These are phyloP conservation scores for Botryosphaeria dothidea DNA, from an alignment of 2,329 filamentous ascomycete species.

Conservation along the genomic window DNA sequence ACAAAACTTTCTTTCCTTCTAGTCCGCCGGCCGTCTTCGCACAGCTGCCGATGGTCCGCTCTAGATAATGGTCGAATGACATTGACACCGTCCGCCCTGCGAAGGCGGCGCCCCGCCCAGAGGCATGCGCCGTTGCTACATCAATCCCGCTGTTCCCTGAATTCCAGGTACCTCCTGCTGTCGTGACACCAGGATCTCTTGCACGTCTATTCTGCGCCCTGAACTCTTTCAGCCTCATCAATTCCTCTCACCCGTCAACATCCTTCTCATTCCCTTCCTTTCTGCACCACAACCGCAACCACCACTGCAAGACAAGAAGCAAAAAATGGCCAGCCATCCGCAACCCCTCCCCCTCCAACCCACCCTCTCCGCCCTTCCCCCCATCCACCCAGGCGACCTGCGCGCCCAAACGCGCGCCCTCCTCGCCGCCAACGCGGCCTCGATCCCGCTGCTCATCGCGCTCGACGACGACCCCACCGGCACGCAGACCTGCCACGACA, in stretches of 20 bases:
- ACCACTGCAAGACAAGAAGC: not conserved
- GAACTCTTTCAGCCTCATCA: not conserved
- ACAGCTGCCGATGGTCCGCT: not conserved
- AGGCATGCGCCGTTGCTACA: not conserved
- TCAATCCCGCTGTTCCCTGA: not conserved
- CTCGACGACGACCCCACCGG: constrained; percentile 61
- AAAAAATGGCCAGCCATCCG: not conserved
- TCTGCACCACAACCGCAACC: not conserved
- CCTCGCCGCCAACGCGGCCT: constrained; percentile 23
- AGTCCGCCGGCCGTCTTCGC: not conserved
- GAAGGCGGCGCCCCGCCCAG: not conserved
- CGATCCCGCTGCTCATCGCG: constrained; percentile 36
- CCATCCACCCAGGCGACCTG: constrained; percentile 22
- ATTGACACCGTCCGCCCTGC: not conserved
- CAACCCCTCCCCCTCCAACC: constrained; percentile 13
- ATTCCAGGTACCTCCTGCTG: not conserved
- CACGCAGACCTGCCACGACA: constrained; percentile 63
- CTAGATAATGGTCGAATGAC: not conserved
- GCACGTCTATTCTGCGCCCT: not conserved
- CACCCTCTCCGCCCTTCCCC: constrained; percentile 26
- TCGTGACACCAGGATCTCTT: not conserved
- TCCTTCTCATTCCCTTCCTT: not conserved
- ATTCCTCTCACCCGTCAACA: not conserved
- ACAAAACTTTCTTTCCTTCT: not conserved
- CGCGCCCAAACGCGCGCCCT: constrained; percentile 26